A percentile compares a stretch with the other conserved stretches of the same genome.
These are phyloP conservation scores for Amanita polypyramis DNA, from an alignment of 768 basidiomycete species.

Conservation along the genomic window DNA sequence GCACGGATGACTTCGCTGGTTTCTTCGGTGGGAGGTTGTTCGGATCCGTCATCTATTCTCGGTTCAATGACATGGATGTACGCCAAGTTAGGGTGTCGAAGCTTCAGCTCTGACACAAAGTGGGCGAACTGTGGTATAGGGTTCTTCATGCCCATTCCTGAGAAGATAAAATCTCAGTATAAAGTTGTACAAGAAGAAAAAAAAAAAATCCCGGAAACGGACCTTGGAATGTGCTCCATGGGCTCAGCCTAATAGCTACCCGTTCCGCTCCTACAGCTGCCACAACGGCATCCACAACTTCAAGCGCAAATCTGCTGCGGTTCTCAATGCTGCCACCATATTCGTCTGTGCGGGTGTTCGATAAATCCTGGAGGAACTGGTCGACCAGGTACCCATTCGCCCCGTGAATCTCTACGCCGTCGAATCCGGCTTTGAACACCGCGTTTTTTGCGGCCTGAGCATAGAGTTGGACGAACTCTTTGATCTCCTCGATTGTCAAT, in stretches of 20 bases:
- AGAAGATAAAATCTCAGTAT: slow-evolving; percentile 12
- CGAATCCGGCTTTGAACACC: slow-evolving; percentile 40
- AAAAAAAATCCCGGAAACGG: neutral
- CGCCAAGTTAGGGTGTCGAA: slow-evolving; percentile 30
- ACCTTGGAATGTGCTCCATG: slow-evolving; percentile 33
- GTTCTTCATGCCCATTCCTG: slow-evolving; percentile 39
- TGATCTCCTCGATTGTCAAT: slow-evolving; percentile 33
- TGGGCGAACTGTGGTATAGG: slow-evolving; percentile 46
- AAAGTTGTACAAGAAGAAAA: neutral
- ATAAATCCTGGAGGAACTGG: slow-evolving; percentile 39
- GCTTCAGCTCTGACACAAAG: slow-evolving; percentile 29
- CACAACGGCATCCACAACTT: slow-evolving; percentile 32
- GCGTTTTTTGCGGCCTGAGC: slow-evolving; percentile 37
- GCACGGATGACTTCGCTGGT: slow-evolving; percentile 34
- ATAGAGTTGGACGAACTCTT: slow-evolving; percentile 33
- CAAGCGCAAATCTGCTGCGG: slow-evolving; percentile 40
- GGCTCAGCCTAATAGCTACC: slow-evolving; percentile 36
- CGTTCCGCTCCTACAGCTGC: slow-evolving; percentile 34
- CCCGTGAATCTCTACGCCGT: slow-evolving; percentile 42
- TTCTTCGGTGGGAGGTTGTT: slow-evolving; percentile 9
- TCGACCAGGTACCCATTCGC: slow-evolving; percentile 34
- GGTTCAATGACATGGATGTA: slow-evolving; percentile 45
- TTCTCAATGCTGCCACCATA: slow-evolving; percentile 55
- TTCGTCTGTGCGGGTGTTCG: slow-evolving; percentile 43
- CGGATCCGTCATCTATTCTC: slow-evolving; percentile 13